Evolutionary conservation across 305 asterid species (phyloP).

Genomic region (Fraxinus nigra): DNA sequence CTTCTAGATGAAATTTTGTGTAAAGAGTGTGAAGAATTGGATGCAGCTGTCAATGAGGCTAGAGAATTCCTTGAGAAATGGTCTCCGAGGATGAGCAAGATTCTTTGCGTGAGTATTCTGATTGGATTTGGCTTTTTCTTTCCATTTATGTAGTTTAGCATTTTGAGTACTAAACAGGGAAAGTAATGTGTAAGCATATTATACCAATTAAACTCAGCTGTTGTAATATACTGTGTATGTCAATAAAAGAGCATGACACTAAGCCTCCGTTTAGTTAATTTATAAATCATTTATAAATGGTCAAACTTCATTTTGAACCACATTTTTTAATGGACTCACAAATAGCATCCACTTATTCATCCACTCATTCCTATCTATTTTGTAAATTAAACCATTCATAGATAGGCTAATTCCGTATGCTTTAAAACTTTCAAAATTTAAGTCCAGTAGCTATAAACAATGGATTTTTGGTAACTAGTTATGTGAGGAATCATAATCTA

Average conservation of each 20-base stretch:
- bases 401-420: not conserved
- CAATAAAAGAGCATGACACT: not conserved
- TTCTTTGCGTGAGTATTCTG: conserved; percentile 63
- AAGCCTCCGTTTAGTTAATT: not conserved
- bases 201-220: not conserved
- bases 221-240: not conserved
- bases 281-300: not conserved
- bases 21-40: conserved; percentile 72
- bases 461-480: not conserved
- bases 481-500: not conserved
- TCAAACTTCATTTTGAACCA: not conserved
- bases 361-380: not conserved
- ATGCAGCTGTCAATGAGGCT: conserved; percentile 70
- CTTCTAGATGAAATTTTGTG: conserved; percentile 47
- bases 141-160: not conserved
- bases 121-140: conserved; percentile 12
- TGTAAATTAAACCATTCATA: not conserved
- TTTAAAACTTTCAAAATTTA: not conserved
- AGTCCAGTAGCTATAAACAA: not conserved
- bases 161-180: not conserved
- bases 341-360: not conserved
- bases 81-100: conserved; percentile 88
- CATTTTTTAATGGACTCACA: not conserved
- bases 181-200: not conserved
- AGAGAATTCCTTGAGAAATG: conserved; percentile 85